Percentiles rank a stretch among this genome's conserved stretches.
phyloP scores from a whole-genome alignment of 2,329 filamentous ascomycete species.

The Talaromyces marneffei region DNA sequence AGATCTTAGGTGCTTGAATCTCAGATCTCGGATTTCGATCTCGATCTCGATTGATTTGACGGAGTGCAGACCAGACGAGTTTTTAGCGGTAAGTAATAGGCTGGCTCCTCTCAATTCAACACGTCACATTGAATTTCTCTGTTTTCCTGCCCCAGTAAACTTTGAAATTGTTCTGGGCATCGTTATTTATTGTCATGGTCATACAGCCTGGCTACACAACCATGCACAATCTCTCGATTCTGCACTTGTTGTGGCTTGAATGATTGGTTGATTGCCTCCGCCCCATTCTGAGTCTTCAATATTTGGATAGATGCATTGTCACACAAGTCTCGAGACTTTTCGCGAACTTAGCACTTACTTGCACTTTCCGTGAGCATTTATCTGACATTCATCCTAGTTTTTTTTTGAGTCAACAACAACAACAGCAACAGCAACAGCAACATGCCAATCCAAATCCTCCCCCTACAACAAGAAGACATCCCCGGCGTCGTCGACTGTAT shows the following conservation, averaged over 20 bases:
- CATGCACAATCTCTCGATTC: not conserved
- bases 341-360: too few relatives aligned
- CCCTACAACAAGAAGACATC: constrained; percentile 55
- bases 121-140: too few relatives aligned
- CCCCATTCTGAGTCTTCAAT: not conserved
- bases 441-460: constrained; percentile 47
- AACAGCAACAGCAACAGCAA: not conserved
- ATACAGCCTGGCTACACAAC: not conserved
- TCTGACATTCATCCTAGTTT: too few relatives aligned
- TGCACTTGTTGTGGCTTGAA: not conserved
- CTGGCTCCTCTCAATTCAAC: not conserved
- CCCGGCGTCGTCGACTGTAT: constrained; percentile 59
- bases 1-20: too few relatives aligned
- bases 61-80: too few relatives aligned
- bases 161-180: too few relatives aligned
- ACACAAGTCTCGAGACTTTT: not conserved
- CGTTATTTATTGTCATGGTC: not conserved
- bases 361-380: too few relatives aligned
- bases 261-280: not conserved
- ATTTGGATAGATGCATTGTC: not conserved
- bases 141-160: not conserved
- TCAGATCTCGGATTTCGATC: too few relatives aligned
- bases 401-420: too few relatives aligned
- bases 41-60: too few relatives aligned
- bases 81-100: not conserved